Conservation (phyloP, 441 rosid genomes). For the Melastoma candidum region DNA sequence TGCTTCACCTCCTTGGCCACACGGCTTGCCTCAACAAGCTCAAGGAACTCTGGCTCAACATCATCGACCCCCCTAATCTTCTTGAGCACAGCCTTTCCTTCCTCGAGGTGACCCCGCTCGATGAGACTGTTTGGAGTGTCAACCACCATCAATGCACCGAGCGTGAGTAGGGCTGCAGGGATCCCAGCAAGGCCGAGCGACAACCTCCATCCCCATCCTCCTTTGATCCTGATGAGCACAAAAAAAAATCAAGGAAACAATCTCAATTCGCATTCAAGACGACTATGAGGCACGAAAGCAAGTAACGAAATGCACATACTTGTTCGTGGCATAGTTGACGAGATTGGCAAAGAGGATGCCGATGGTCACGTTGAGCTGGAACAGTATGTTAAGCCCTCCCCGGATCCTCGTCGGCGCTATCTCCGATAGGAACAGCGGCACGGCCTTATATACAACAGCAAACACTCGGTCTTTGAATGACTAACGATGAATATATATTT, state of each 20-base stretch:
- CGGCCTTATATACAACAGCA: too few species aligned
- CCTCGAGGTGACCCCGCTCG: conserved; percentile 73
- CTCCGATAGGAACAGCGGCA: too few species aligned
- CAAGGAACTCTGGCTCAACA: conserved; percentile 70
- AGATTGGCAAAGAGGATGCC: too few species aligned
- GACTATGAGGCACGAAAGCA: too few species aligned
- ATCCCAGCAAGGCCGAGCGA: conserved; percentile 81
- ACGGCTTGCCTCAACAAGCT: conserved; percentile 84
- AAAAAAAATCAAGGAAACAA: neutral
- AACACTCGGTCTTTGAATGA: too few species aligned
- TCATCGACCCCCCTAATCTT: conserved; percentile 71
- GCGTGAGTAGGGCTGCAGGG: conserved; percentile 71
- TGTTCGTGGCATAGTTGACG: too few species aligned
- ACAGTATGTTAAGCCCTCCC: too few species aligned
- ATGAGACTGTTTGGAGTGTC: conserved; percentile 91
- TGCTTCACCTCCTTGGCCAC: conserved; percentile 75
- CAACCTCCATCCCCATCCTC: conserved; percentile 90
- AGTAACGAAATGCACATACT: too few species aligned
- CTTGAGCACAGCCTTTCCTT: conserved; percentile 62
- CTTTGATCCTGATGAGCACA: conserved; percentile 35
- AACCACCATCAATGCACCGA: conserved; percentile 60
- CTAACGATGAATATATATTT: too few species aligned
- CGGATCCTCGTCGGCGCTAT: too few species aligned
- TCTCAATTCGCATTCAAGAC: too few species aligned
- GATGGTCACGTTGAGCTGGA: too few species aligned